Conservation (phyloP, 2,329 filamentous ascomycete genomes). For the Ustulina deusta region DNA sequence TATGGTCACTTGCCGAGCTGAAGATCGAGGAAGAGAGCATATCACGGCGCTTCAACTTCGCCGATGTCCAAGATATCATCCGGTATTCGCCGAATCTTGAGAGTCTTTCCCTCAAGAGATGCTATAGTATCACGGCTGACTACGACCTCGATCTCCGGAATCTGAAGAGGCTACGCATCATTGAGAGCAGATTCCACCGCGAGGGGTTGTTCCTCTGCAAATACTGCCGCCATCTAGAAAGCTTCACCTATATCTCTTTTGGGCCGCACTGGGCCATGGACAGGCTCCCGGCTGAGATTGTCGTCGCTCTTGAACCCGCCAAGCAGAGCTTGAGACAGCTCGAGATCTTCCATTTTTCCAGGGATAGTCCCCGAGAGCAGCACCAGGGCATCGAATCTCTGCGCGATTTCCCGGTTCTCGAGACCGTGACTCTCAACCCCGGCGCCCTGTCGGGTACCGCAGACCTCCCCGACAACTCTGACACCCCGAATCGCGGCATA, state of each 20-base stretch:
- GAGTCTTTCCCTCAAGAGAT: constrained; percentile 38
- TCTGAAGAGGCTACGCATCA: constrained; percentile 36
- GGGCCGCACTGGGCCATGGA: constrained; percentile 41
- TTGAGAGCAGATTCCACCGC: constrained; percentile 40
- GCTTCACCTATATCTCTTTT: constrained; percentile 41
- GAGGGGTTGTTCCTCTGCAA: constrained; percentile 40
- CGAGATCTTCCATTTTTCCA: constrained; percentile 40
- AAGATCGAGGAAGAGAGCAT: constrained; percentile 40
- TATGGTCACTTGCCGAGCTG: constrained; percentile 38
- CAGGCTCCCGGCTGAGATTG: constrained; percentile 38
- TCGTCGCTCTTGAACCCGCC: constrained; percentile 38
- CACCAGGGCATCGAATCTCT: constrained; percentile 41
- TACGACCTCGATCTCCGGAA: constrained; percentile 39
- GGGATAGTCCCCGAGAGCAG: constrained; percentile 33
- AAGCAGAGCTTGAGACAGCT: constrained; percentile 34
- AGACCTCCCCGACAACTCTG: neutral
- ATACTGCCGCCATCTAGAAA: constrained; percentile 39
- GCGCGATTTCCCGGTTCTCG: constrained; percentile 37
- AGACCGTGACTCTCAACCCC: constrained; percentile 38
- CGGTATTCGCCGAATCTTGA: constrained; percentile 39
- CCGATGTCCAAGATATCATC: constrained; percentile 41
- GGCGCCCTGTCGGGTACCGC: constrained; percentile 26
- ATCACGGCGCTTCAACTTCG: constrained; percentile 40
- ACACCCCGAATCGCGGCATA: constrained; percentile 20
- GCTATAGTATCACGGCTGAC: constrained; percentile 40